Conservation (phyloP, 495 filamentous ascomycete species). For the Penicillium silybi region DNA sequence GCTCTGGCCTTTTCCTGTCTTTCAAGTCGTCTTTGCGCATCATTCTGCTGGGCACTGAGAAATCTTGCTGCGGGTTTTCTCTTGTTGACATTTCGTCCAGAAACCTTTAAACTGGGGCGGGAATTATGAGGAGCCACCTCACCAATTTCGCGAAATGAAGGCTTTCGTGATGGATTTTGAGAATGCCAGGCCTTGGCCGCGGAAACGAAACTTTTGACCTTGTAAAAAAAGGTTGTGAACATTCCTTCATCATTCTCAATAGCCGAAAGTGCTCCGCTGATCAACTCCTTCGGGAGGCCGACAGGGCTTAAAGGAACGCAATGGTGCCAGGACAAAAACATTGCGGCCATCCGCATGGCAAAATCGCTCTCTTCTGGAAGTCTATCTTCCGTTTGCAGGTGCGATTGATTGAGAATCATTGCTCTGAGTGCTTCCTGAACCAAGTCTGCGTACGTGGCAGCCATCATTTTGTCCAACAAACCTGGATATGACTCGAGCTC, state of each 20-base stretch:
- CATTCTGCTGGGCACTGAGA: constrained; percentile 44
- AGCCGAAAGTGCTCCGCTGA: background rate
- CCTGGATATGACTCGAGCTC: background rate
- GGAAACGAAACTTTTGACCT: background rate
- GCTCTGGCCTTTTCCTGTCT: constrained; percentile 33
- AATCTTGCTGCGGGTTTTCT: constrained; percentile 33
- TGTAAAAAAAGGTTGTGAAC: background rate
- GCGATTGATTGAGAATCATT: constrained; percentile 4
- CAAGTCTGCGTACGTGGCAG: constrained; percentile 1
- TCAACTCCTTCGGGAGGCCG: background rate
- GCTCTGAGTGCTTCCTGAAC: constrained; percentile 3
- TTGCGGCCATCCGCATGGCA: constrained; percentile 30
- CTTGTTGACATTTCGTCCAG: background rate
- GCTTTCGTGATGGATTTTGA: background rate
- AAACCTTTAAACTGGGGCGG: background rate
- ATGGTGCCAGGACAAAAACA: constrained; percentile 41
- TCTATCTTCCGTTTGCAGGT: background rate
- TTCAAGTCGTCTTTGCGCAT: constrained; percentile 45
- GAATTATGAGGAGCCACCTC: too few species aligned
- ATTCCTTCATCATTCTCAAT: background rate
- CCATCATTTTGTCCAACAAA: background rate
- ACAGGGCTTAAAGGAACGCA: constrained; percentile 4
- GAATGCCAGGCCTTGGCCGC: background rate
- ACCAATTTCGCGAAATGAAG: background rate
- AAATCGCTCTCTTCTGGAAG: constrained; percentile 3